Percentiles rank a stretch among this genome's conserved stretches.
These are phyloP conservation scores for Cordyceps pruinosa DNA, from an alignment of 2,329 filamentous ascomycete species.

Conservation along the genomic window DNA sequence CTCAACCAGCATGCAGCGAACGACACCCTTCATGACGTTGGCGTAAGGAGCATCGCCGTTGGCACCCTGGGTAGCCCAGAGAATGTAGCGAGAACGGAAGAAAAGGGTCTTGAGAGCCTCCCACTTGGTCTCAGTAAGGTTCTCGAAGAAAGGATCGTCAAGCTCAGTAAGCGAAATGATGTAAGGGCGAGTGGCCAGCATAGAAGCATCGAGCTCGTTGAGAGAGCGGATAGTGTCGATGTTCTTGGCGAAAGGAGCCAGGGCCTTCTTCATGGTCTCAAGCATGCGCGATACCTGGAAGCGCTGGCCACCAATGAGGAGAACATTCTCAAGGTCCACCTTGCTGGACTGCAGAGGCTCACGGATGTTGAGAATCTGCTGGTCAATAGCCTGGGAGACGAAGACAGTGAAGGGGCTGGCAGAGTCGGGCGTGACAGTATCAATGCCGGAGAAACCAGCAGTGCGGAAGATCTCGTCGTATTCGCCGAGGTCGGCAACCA, in stretches of 20 bases:
- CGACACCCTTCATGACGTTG: slow-evolving; percentile 12
- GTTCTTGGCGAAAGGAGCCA: slow-evolving; percentile 4
- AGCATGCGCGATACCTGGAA: slow-evolving; percentile 8
- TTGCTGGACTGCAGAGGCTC: slow-evolving; percentile 10
- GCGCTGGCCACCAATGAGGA: slow-evolving; percentile 13
- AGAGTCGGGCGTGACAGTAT: slow-evolving; percentile 11
- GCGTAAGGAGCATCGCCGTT: slow-evolving; percentile 12
- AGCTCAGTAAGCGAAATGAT: slow-evolving; percentile 12
- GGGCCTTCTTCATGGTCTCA: slow-evolving; percentile 4
- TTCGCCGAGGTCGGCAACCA: slow-evolving; percentile 9
- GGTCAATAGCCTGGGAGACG: slow-evolving; percentile 14
- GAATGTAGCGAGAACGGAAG: slow-evolving; percentile 8
- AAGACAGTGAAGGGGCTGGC: slow-evolving; percentile 11
- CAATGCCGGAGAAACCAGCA: slow-evolving; percentile 14
- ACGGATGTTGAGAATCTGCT: slow-evolving; percentile 10
- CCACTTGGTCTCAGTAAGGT: slow-evolving; percentile 10
- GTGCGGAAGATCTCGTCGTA: slow-evolving; percentile 10
- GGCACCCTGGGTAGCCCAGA: slow-evolving; percentile 14
- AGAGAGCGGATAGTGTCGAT: slow-evolving; percentile 1
- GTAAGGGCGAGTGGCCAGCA: slow-evolving; percentile 9
- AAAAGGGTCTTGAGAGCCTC: slow-evolving; percentile 12
- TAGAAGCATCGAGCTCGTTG: slow-evolving; percentile 7
- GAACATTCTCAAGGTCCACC: slow-evolving; percentile 10
- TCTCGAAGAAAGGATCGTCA: slow-evolving; percentile 9
- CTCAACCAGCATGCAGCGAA: slow-evolving; percentile 11